Percentiles rank a stretch among this genome's conserved stretches.
These are phyloP conservation scores for Camptophora hylomeconis DNA, from an alignment of 2,329 filamentous ascomycete species.

Conservation along the genomic window DNA sequence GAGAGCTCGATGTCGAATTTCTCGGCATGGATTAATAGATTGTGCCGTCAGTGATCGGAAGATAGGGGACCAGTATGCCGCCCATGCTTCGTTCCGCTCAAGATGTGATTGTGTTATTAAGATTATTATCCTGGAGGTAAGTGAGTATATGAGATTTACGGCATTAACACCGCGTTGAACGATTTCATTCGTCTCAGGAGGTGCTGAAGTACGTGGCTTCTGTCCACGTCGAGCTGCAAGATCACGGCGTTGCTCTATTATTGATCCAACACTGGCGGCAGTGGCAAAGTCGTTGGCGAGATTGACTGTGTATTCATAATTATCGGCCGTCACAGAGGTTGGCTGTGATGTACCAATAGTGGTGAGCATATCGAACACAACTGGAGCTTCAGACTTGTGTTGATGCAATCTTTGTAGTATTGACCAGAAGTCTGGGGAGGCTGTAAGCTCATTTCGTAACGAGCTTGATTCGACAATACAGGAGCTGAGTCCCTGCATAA, in stretches of 20 bases:
- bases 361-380: constrained; percentile 80
- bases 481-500: constrained; percentile 64
- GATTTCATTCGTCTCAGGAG: constrained; percentile 51
- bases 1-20: constrained; percentile 81
- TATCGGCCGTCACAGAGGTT: constrained; percentile 81
- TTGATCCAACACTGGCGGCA: constrained; percentile 49
- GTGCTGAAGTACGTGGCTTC: constrained; percentile 11
- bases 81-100: constrained; percentile 85
- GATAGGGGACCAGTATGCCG: constrained; percentile 92
- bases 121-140: constrained; percentile 69
- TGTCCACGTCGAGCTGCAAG: constrained; percentile 15
- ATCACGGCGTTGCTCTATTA: constrained; percentile 16
- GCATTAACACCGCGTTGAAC: constrained; percentile 70
- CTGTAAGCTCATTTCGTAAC: constrained; percentile 82
- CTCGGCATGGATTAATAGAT: constrained; percentile 86
- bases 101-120: constrained; percentile 90
- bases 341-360: constrained; percentile 58
- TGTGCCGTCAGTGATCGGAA: constrained; percentile 80
- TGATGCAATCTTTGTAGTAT: constrained; percentile 65
- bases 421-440: constrained; percentile 94
- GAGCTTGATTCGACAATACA: constrained; percentile 69
- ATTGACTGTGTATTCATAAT: constrained; percentile 77
- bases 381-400: constrained; percentile 55
- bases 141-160: constrained; percentile 65
- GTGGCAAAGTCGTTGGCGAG: constrained; percentile 84